These are phyloP conservation scores for Xanthoceras sorbifolium DNA, from an alignment of 345 rosid genomes.

Conservation along the genomic window DNA sequence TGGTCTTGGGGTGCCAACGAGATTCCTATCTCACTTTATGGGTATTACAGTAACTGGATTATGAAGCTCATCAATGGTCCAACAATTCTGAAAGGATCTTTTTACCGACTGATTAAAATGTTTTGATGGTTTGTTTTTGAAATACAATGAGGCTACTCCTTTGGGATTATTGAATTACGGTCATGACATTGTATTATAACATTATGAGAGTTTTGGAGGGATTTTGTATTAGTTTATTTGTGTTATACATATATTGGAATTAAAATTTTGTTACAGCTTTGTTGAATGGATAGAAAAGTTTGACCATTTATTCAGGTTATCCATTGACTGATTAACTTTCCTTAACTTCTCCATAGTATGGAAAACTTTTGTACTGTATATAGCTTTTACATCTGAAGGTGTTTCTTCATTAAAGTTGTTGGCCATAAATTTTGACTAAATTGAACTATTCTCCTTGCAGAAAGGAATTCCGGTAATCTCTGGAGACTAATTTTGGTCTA, in stretches of 20 bases:
- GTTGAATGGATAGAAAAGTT: neutral
- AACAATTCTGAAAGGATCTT: neutral
- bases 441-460: slow-evolving; percentile 10
- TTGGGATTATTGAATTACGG: neutral
- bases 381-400: neutral
- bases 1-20: neutral
- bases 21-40: neutral
- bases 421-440: neutral
- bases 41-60: neutral
- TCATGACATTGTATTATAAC: neutral
- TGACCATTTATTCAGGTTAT: neutral
- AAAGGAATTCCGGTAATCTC: neutral
- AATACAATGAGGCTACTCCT: neutral
- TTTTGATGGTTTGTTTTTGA: neutral
- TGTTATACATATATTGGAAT: neutral
- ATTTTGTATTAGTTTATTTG: neutral
- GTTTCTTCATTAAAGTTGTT: neutral
- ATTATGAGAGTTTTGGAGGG: slow-evolving; percentile 2
- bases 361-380: neutral
- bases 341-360: neutral
- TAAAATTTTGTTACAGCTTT: neutral
- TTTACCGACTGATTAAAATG: neutral
- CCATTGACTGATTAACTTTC: neutral
- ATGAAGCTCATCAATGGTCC: neutral
- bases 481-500: neutral